phyloP scores from a whole-genome alignment of 176 grass and related monocot species.

The Hsuehochloa calcarea region DNA sequence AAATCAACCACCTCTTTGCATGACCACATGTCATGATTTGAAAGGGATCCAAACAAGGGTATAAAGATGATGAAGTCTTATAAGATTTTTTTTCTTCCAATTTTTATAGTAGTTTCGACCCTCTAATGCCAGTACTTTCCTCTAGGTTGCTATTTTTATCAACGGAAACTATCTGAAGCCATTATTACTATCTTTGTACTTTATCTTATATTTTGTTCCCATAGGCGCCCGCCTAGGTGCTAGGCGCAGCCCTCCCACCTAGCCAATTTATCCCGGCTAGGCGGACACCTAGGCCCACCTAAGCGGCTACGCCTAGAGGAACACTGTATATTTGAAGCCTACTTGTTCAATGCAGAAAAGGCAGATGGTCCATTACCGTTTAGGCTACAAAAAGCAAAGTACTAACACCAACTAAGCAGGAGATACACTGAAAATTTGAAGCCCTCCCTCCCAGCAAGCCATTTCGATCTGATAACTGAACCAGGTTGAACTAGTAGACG shows the following conservation, averaged over 20 bases:
- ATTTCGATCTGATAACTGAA: neutral
- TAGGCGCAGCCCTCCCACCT: no score
- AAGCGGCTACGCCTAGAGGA: no score
- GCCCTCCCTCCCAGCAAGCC: neutral
- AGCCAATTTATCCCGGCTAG: no score
- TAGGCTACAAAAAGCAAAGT: neutral
- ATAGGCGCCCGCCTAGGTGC: no score
- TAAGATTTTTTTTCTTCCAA: no score
- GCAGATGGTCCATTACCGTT: neutral
- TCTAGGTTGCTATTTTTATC: neutral
- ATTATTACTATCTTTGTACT: neutral
- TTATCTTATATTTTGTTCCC: neutral
- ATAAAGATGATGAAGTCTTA: no score
- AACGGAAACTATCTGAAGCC: neutral
- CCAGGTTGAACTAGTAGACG: neutral
- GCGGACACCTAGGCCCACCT: no score
- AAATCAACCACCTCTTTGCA: no score
- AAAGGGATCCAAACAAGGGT: no score
- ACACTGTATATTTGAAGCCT: neutral
- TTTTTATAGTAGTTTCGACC: neutral
- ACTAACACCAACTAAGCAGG: neutral
- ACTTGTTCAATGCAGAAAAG: neutral
- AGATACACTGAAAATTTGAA: neutral
- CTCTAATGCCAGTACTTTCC: neutral
- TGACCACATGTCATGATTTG: no score